Percentiles rank a stretch among this genome's conserved stretches.
Evolutionary conservation across 768 basidiomycete genomes (phyloP).

Genomic region (Boletus rufocinnamomeus): DNA sequence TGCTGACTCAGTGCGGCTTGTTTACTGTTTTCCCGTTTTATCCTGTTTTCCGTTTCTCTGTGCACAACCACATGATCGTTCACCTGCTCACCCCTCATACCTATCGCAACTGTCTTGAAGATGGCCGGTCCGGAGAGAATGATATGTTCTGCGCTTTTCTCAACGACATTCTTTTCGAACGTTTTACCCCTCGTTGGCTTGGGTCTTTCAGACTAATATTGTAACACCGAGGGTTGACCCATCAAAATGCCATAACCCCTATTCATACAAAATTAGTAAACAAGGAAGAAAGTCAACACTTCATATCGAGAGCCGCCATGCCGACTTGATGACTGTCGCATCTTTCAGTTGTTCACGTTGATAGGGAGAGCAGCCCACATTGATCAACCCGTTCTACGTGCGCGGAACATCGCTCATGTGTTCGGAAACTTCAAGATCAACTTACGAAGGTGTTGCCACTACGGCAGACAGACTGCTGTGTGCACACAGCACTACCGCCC

Average conservation of each 20-base stretch:
- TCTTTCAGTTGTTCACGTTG: background rate
- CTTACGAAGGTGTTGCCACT: too few relatives aligned
- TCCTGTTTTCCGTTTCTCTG: too few relatives aligned
- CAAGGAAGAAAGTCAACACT: too few relatives aligned
- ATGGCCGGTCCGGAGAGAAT: background rate
- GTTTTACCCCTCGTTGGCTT: background rate
- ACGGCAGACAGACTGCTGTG: too few relatives aligned
- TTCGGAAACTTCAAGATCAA: too few relatives aligned
- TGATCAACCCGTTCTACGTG: background rate
- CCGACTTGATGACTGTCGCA: background rate
- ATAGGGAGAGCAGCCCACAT: slow-evolving; percentile 15
- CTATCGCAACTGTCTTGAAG: too few relatives aligned
- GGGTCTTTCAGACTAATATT: background rate
- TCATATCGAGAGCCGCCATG: background rate
- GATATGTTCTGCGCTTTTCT: background rate
- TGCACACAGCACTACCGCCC: too few relatives aligned
- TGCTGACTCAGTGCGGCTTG: too few relatives aligned
- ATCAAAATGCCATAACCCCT: background rate
- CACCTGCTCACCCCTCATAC: too few relatives aligned
- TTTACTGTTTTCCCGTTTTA: too few relatives aligned
- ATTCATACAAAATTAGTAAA: background rate
- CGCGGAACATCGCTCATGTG: too few relatives aligned
- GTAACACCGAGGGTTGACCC: background rate
- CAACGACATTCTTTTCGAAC: background rate
- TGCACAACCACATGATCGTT: too few relatives aligned